These are phyloP conservation scores for Physcomitrium patens DNA, from an alignment of 225 moss, liverwort and hornwort genomes.

Conservation along the genomic window DNA sequence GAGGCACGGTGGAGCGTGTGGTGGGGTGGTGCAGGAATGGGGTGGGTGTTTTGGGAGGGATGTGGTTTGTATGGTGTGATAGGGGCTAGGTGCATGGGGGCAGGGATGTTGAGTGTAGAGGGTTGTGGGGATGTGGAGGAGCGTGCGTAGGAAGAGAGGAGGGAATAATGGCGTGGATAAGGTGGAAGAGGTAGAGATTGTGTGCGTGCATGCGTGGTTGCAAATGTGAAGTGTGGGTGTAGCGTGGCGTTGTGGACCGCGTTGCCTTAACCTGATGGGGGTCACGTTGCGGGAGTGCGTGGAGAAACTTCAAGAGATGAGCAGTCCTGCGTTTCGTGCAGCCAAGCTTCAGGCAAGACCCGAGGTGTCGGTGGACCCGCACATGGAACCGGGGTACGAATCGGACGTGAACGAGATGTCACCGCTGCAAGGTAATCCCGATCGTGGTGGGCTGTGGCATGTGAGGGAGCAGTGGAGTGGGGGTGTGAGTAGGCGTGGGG, in stretches of 20 bases:
- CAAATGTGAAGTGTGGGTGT: too few relatives aligned
- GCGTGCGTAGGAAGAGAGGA: too few relatives aligned
- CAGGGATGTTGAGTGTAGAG: too few relatives aligned
- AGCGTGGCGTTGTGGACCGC: background rate
- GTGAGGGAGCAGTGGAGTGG: background rate
- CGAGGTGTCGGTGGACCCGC: constrained; percentile 86
- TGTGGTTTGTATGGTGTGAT: background rate
- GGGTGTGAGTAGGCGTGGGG: background rate
- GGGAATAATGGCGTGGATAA: too few relatives aligned
- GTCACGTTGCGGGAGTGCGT: constrained; percentile 94
- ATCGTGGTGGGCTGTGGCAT: background rate
- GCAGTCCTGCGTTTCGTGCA: constrained; percentile 90
- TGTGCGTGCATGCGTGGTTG: background rate
- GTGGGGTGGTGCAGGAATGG: background rate
- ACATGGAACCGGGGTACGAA: constrained; percentile 96
- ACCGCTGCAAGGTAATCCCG: constrained; percentile 38
- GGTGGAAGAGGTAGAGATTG: too few relatives aligned
- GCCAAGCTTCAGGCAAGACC: constrained; percentile 95
- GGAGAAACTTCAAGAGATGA: constrained; percentile 91
- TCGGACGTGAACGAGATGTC: constrained; percentile 76
- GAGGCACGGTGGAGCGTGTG: too few relatives aligned
- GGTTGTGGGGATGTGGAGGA: too few relatives aligned
- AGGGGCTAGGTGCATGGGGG: too few relatives aligned
- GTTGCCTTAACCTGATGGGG: constrained; percentile 58
- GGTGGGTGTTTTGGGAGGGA: background rate